Base-by-base conservation (phyloP, 768 basidiomycete species). In the Neoboletus magnificus region DNA sequence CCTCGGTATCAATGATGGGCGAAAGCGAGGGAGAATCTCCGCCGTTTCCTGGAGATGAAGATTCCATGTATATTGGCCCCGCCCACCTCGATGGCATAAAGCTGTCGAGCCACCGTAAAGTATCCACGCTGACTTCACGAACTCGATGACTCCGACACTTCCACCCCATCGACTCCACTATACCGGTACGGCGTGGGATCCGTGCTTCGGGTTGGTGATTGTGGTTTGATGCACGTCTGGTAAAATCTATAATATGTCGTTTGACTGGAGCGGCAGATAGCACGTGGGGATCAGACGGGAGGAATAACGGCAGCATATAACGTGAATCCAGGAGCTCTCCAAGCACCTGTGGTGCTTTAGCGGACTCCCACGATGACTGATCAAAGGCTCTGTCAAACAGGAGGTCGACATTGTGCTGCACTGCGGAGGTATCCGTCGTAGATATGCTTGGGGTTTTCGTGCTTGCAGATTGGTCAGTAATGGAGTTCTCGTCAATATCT, bases 271-370 rank as follows among this genome's bases (percentile, higher is more conserved):
- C 73, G 7, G 88, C 89, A 20, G 89, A 85, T 9, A 95, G 76
- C 69, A 91, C 77, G 37, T 84, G 83, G 32, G 88, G 86, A 68
- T 93, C 86, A 20, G 86, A 84, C 8, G 95, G 95, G 47, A 97
- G 84, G 22, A 84, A 77, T 46, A 96, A 77, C 2, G 92, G 93
- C 23, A 98, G 81, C 93, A 98, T 98, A 69, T 89, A 84, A 60
- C 94, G 82, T 25, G 91, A 93, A 70, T 99, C 94, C 59, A 98
- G 76, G 25, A 98, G 74, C 69, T 99, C 97, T 30, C 94, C 94
- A 1, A 94, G 80, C 25, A 86, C 86, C 64, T 90, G 89, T 0
- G 92, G 87, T 20, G 91, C 82, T 50, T 81, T 82, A 0, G 83
- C 77, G 15, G 94, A 91, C 52, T 86, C 84, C 87, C 94, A 98